A percentile compares a stretch with the other conserved stretches of the same genome.
Conservation (phyloP, 208 protist species). For the Phytomonas sp. region DNA sequence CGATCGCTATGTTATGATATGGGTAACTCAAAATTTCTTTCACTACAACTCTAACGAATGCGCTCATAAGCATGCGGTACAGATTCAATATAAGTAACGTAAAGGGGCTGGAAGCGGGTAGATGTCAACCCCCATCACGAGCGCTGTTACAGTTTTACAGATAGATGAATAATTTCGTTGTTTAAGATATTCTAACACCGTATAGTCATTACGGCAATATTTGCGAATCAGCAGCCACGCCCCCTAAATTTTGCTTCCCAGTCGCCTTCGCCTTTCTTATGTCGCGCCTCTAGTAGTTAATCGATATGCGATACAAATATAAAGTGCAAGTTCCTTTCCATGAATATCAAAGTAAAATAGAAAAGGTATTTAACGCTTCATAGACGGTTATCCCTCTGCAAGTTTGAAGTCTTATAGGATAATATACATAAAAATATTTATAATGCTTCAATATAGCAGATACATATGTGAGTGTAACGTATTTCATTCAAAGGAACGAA, state of each 20-base stretch:
- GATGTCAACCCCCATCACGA: background rate
- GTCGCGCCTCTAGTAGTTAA: constrained; percentile 5
- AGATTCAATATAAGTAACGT: background rate
- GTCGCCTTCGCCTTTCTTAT: background rate
- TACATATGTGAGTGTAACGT: background rate
- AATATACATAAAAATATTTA: constrained; percentile 2
- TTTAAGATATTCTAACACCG: background rate
- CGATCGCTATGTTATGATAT: background rate
- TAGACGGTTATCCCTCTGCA: background rate
- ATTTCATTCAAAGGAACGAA: background rate
- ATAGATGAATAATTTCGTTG: background rate
- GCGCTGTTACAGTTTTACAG: background rate
- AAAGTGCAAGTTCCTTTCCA: background rate
- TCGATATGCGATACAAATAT: background rate
- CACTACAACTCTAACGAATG: background rate
- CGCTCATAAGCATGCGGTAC: background rate
- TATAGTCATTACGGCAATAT: background rate
- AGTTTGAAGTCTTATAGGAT: background rate
- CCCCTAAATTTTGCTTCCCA: constrained; percentile 2
- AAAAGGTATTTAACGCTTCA: background rate
- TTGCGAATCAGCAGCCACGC: background rate
- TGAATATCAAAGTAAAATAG: background rate
- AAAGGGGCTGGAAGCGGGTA: background rate
- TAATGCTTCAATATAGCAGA: background rate
- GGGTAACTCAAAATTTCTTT: background rate